These are phyloP conservation scores for Vicia sativa DNA, from an alignment of 306 rosid species.

Conservation along the genomic window DNA sequence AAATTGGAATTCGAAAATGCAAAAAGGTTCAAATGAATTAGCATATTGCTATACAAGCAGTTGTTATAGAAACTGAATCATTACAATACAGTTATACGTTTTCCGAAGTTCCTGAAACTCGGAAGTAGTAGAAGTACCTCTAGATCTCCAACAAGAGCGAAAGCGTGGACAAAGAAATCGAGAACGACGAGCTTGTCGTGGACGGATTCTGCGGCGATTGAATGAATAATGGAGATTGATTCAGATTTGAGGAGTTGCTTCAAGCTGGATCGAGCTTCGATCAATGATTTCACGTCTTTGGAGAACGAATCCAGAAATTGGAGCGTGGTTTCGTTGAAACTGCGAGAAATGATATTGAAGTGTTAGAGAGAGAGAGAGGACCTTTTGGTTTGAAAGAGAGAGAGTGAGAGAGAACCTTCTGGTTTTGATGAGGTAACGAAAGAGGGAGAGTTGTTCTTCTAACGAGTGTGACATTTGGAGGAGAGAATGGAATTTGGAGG, in stretches of 20 bases:
- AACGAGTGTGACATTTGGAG: slow-evolving; percentile 53
- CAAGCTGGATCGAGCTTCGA: slow-evolving; percentile 53
- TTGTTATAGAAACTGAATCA: neutral
- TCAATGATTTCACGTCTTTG: slow-evolving; percentile 58
- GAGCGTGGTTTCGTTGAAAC: slow-evolving; percentile 56
- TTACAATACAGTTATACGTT: too few relatives aligned
- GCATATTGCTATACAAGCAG: neutral
- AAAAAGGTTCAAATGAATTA: neutral
- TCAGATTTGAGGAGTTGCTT: slow-evolving; percentile 57
- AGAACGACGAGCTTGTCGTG: slow-evolving; percentile 68
- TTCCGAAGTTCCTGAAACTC: too few relatives aligned
- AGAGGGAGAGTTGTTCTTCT: slow-evolving; percentile 46
- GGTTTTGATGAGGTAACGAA: slow-evolving; percentile 51
- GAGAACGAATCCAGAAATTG: slow-evolving; percentile 57
- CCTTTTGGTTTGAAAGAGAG: slow-evolving; percentile 55
- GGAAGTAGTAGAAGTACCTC: too few relatives aligned
- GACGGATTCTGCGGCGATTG: slow-evolving; percentile 50
- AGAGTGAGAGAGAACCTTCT: slow-evolving; percentile 36
- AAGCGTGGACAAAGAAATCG: slow-evolving; percentile 73
- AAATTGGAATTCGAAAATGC: slow-evolving; percentile 10
- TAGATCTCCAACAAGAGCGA: slow-evolving; percentile 68
- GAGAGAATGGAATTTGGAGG: slow-evolving; percentile 39
- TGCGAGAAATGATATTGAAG: slow-evolving; percentile 31
- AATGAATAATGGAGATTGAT: slow-evolving; percentile 50
- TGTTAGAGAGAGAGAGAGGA: slow-evolving; percentile 29